A percentile compares a stretch with the other conserved stretches of the same genome.
These are phyloP conservation scores for Agastache rugosa DNA, from an alignment of 257 asterid species.

Conservation along the genomic window DNA sequence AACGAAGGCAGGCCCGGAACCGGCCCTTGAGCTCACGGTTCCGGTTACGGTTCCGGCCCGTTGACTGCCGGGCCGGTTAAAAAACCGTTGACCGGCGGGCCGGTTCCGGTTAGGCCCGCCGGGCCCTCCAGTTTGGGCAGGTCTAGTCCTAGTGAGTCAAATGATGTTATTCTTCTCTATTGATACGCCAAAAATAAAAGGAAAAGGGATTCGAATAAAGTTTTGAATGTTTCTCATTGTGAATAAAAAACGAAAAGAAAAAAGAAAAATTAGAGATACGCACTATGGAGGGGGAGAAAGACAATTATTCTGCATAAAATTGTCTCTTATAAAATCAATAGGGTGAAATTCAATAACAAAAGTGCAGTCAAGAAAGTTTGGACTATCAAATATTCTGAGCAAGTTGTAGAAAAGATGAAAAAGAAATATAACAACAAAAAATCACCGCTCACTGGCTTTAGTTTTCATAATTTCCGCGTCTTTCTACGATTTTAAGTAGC, in stretches of 20 bases:
- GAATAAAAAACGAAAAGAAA: neutral
- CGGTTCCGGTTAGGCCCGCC: too few species aligned
- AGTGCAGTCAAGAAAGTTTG: conserved; percentile 22
- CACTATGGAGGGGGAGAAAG: neutral
- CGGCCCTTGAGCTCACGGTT: too few species aligned
- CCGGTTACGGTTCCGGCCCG: too few species aligned
- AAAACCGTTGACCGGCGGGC: too few species aligned
- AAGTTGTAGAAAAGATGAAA: too few species aligned
- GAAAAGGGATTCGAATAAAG: conserved; percentile 31
- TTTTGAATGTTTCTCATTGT: neutral
- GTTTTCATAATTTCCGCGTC: too few species aligned
- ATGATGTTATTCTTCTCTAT: neutral
- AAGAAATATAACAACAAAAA: too few species aligned
- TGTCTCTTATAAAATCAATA: neutral
- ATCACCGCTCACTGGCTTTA: too few species aligned
- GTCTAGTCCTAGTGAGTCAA: neutral
- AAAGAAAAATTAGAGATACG: too few species aligned
- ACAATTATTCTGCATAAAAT: neutral
- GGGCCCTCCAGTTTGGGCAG: too few species aligned
- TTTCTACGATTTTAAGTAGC: neutral
- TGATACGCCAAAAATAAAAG: neutral
- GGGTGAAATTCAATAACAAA: neutral
- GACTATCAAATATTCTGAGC: neutral
- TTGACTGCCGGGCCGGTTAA: too few species aligned
- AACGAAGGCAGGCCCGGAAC: too few species aligned